Evolutionary conservation across 2,329 filamentous ascomycete genomes (phyloP), one percentile per base, ranked within the genome.

Genomic region (Simplicillium sp.): DNA sequence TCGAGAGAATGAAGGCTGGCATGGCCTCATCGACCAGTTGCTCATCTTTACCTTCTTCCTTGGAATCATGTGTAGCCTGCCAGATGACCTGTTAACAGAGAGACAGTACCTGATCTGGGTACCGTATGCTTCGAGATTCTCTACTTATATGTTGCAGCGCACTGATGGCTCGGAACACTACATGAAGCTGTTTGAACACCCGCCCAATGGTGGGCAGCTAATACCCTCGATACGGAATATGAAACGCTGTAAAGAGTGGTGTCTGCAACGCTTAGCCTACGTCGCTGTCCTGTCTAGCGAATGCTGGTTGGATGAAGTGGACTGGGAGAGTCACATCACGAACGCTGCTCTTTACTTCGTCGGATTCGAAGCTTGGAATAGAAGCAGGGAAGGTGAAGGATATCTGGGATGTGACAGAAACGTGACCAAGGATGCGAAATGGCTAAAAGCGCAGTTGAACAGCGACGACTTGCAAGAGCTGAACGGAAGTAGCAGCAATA

Each of bases 281-380:
- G 31, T 31, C 3, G n/a, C 34, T 6, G 8, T 36, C 3, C 11
- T 42, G 20, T 20, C 31, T n/a, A 4, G 14, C 7, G 20, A 31
- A 2, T 36, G 20, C 15, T 3, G 7, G 7, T 20, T 42, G 7
- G 14, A 16, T 4, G 8, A 18, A 7, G 14, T 42, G 5, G 15
- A 42, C 14, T 45, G 43, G 43, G 34, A 25, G 17, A 4, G 34
- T 14, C 39, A 34, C 17, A 17, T 42, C 14, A 38, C 32, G 12
- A 36, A 18, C 12, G 18, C 40, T 11, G 11, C 39, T 29, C 16
- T 42, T 13, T 38, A 40, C 37, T 42, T 42, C 38, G 37, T 45
- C 15, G 43, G 43, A 17, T 45, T 42, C 28, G 43, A 45, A 32
- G 32, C 43, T 11, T 45, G 40, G 43, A 42, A 45, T 32, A 25